Conservation (phyloP, 2,329 filamentous ascomycete species). For the Apiospora phragmitis region DNA sequence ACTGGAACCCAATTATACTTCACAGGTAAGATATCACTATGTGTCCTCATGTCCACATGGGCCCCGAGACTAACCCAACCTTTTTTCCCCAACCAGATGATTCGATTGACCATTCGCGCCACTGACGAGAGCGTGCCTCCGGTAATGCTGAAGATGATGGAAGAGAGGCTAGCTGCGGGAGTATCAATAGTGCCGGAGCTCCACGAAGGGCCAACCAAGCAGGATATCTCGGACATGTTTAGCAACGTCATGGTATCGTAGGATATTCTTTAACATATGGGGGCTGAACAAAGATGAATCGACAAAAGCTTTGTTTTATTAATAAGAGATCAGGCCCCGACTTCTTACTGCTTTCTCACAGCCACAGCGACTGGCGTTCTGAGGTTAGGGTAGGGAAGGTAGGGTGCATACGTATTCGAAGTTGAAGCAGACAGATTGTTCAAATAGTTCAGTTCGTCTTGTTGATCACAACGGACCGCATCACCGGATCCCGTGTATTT, state of each 20-base stretch:
- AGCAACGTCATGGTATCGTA: conserved; percentile 55
- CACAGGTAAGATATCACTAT: conserved; percentile 67
- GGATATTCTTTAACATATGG: conserved; percentile 10
- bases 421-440: conserved; percentile 2
- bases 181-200: conserved; percentile 41
- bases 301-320: background rate
- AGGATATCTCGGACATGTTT: conserved; percentile 57
- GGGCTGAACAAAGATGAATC: background rate
- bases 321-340: background rate
- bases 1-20: conserved; percentile 90
- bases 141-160: conserved; percentile 82
- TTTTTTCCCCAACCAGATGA: conserved; percentile 70
- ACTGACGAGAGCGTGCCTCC: conserved; percentile 88
- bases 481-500: background rate
- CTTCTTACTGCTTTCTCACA: conserved; percentile 1
- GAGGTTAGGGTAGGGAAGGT: background rate
- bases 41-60: background rate
- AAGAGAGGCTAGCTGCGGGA: conserved; percentile 70
- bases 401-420: conserved; percentile 1
- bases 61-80: conserved; percentile 23
- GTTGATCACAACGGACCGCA: background rate
- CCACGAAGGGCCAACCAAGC: conserved; percentile 41
- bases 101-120: conserved; percentile 88
- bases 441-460: background rate
- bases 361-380: conserved; percentile 11